A percentile compares a stretch with the other conserved stretches of the same genome.
Conservation (phyloP, 352 stramenopile species). For the Globisporangium camurandrum region DNA sequence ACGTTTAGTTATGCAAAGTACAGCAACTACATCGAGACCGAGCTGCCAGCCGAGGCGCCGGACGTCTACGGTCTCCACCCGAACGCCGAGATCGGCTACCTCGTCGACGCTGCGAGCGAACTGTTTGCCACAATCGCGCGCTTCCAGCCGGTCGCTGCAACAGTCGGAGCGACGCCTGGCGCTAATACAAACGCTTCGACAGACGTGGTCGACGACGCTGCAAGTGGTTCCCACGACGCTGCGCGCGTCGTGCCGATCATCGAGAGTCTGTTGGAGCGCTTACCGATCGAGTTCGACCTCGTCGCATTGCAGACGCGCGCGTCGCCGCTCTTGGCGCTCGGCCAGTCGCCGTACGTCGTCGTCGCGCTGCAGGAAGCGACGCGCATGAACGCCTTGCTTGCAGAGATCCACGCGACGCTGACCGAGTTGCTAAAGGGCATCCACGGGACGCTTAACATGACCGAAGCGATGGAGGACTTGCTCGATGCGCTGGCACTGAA, state of each 20-base stretch:
- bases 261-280: conserved; percentile 44
- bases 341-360: conserved; percentile 75
- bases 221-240: conserved; percentile 21
- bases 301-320: conserved; percentile 39
- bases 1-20: conserved; percentile 91
- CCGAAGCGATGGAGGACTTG: conserved; percentile 87
- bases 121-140: conserved; percentile 85
- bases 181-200: too few species aligned
- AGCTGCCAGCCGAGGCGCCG: conserved; percentile 58
- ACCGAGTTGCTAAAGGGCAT: conserved; percentile 73
- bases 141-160: conserved; percentile 59
- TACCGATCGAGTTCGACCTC: conserved; percentile 59
- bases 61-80: conserved; percentile 68
- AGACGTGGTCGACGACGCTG: not conserved
- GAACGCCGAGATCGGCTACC: conserved; percentile 75
- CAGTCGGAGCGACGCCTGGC: too few species aligned
- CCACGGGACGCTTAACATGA: conserved; percentile 83
- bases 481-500: conserved; percentile 52
- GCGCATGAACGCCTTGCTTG: conserved; percentile 62
- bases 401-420: conserved; percentile 54
- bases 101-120: conserved; percentile 65
- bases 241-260: conserved; percentile 34
- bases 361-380: conserved; percentile 77
- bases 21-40: conserved; percentile 67
- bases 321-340: conserved; percentile 41